Conservation (phyloP, 257 asterid genomes). For the Coffea canephora region DNA sequence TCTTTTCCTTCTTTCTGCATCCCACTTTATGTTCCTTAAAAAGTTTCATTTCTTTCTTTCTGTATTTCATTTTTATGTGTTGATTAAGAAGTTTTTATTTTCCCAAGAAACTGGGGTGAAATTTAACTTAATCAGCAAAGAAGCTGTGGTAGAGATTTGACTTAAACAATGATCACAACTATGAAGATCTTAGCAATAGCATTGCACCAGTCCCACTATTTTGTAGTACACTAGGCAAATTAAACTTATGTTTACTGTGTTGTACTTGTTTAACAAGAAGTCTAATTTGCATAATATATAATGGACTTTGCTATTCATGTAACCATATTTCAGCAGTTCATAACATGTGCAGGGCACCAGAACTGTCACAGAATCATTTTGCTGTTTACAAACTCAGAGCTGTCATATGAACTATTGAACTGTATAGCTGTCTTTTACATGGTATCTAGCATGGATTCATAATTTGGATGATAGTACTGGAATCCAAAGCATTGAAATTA, state of each 20-base stretch:
- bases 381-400: not conserved
- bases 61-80: not conserved
- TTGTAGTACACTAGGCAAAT: not conserved
- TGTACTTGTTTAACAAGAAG: not conserved
- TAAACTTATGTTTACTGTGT: not conserved
- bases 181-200: not conserved
- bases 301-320: not conserved
- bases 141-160: not conserved
- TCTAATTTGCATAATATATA: not conserved
- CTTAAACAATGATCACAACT: not conserved
- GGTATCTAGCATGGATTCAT: not conserved
- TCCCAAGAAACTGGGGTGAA: not conserved
- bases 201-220: not conserved
- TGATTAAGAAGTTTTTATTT: not conserved
- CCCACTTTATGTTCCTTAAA: not conserved
- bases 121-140: not conserved
- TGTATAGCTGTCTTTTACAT: not conserved
- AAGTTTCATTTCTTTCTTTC: not conserved
- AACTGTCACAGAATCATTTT: not conserved
- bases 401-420: not conserved
- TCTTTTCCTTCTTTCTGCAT: not conserved
- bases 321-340: not conserved
- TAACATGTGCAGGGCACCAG: not conserved
- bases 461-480: not conserved
- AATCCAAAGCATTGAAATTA: not conserved